Percentiles rank a stretch among this genome's conserved stretches.
Conservation (phyloP, 1,139 yeast species). For the Scheffersomyces titani region DNA sequence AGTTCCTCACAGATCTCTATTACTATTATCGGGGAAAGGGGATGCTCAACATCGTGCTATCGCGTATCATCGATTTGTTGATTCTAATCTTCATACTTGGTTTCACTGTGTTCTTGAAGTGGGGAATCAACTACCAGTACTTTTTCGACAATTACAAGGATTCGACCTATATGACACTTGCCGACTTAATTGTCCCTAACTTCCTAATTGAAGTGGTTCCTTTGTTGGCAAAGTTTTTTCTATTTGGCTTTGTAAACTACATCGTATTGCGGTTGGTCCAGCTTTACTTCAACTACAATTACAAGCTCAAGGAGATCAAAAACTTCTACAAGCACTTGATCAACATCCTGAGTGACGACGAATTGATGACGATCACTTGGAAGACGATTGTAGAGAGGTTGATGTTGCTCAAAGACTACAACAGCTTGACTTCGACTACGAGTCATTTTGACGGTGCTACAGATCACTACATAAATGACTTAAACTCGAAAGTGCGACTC, state of each 20-base stretch:
- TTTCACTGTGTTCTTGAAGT: slow-evolving; percentile 76
- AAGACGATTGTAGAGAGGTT: slow-evolving; percentile 79
- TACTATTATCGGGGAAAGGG: slow-evolving; percentile 87
- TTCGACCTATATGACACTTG: slow-evolving; percentile 31
- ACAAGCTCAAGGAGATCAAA: slow-evolving; percentile 60
- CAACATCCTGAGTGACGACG: slow-evolving; percentile 68
- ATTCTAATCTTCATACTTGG: slow-evolving; percentile 77
- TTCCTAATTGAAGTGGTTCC: slow-evolving; percentile 58
- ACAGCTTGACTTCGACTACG: slow-evolving; percentile 61
- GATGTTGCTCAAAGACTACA: slow-evolving; percentile 74
- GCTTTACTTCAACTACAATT: slow-evolving; percentile 50
- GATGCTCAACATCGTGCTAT: slow-evolving; percentile 67
- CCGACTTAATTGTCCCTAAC: slow-evolving; percentile 55
- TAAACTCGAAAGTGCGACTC: slow-evolving; percentile 69
- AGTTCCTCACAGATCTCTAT: slow-evolving; percentile 80
- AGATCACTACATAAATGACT: slow-evolving; percentile 45
- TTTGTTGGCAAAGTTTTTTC: slow-evolving; percentile 52
- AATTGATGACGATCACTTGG: slow-evolving; percentile 93
- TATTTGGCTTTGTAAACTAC: slow-evolving; percentile 62
- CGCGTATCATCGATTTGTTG: slow-evolving; percentile 63
- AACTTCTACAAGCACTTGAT: slow-evolving; percentile 69
- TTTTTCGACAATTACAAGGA: slow-evolving; percentile 31
- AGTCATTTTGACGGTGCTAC: slow-evolving; percentile 18
- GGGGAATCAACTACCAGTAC: slow-evolving; percentile 71
- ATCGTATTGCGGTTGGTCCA: slow-evolving; percentile 62